Conservation (phyloP, 805 yeast genomes). For the Kurtzmaniella fragi region DNA sequence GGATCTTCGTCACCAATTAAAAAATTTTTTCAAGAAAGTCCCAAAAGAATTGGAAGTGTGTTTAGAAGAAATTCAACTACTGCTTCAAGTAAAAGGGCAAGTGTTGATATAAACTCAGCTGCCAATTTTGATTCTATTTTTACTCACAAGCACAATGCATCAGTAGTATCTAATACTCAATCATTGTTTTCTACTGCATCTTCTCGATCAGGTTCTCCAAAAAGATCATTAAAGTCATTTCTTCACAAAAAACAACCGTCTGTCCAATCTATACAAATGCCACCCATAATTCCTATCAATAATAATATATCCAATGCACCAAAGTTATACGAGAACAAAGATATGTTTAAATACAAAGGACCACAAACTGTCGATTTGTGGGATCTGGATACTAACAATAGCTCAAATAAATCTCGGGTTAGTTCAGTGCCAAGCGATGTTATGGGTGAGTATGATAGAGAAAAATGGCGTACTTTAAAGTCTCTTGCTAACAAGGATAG, state of each 20-base stretch:
- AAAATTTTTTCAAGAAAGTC: constrained; percentile 26
- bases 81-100: constrained; percentile 7
- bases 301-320: not conserved
- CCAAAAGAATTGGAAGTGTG: constrained; percentile 19
- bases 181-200: constrained; percentile 24
- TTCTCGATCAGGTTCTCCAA: constrained; percentile 28
- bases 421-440: constrained; percentile 51
- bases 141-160: constrained; percentile 22
- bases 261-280: constrained; percentile 5
- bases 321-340: not conserved
- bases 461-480: constrained; percentile 57
- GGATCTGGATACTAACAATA: constrained; percentile 29
- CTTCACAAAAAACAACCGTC: constrained; percentile 11
- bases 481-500: constrained; percentile 16
- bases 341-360: not conserved
- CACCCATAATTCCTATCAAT: not conserved
- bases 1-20: constrained; percentile 26
- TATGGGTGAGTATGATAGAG: constrained; percentile 61
- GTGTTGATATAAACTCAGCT: constrained; percentile 1
- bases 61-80: constrained; percentile 12
- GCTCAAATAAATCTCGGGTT: constrained; percentile 34
- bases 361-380: constrained; percentile 10
- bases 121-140: not conserved
- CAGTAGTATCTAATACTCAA: constrained; percentile 20
- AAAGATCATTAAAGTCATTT: constrained; percentile 20